Conservation (phyloP, 768 basidiomycete species). For the Gloeopeniophorella convolvens region DNA sequence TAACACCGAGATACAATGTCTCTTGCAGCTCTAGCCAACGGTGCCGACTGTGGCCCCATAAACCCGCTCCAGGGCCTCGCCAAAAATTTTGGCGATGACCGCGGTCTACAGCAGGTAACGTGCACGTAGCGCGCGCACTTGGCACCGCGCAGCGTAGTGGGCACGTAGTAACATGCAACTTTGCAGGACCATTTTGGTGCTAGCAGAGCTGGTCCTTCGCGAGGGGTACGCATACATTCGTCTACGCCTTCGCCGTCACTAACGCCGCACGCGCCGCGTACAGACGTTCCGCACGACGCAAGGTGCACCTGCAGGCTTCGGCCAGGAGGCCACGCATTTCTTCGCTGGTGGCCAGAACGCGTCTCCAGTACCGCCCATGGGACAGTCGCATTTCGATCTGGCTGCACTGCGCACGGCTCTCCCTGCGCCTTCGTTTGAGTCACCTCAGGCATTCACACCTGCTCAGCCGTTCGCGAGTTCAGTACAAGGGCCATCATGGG, state of each 20-base stretch:
- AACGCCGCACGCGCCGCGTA: neutral
- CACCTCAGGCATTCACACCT: slow-evolving; percentile 13
- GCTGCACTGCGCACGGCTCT: slow-evolving; percentile 46
- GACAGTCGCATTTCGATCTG: slow-evolving; percentile 49
- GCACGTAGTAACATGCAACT: neutral
- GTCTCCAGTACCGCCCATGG: slow-evolving; percentile 31
- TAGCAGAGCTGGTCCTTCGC: slow-evolving; percentile 53
- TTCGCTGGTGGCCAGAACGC: slow-evolving; percentile 36
- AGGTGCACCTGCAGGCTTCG: slow-evolving; percentile 34
- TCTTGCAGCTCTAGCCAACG: slow-evolving; percentile 69
- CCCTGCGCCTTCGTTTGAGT: slow-evolving; percentile 26
- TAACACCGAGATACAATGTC: slow-evolving; percentile 45
- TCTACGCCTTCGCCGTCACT: neutral
- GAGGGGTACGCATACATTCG: slow-evolving; percentile 40
- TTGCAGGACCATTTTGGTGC: slow-evolving; percentile 64
- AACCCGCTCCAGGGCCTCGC: slow-evolving; percentile 77
- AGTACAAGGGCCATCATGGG: slow-evolving; percentile 43
- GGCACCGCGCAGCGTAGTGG: too few species aligned
- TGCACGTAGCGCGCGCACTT: neutral
- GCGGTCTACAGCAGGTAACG: slow-evolving; percentile 68
- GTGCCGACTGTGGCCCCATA: slow-evolving; percentile 78
- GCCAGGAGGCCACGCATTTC: slow-evolving; percentile 67
- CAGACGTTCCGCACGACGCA: slow-evolving; percentile 16
- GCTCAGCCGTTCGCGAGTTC: slow-evolving; percentile 20
- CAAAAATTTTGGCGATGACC: slow-evolving; percentile 73